Base-by-base conservation (phyloP, 2,329 filamentous ascomycete species). In the Botrytis deweyae region DNA sequence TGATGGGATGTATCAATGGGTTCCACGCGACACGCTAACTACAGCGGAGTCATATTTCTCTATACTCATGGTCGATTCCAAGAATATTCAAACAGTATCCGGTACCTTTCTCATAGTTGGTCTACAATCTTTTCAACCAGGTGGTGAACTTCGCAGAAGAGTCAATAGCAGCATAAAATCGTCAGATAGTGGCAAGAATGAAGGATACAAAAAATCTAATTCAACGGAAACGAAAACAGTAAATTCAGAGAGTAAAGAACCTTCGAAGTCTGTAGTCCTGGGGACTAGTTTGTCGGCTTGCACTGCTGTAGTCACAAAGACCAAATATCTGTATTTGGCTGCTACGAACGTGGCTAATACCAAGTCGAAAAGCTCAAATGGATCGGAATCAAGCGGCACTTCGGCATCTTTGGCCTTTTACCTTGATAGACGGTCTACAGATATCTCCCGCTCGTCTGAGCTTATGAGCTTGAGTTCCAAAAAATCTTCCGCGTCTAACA, bases 21-120 rank as follows among this genome's bases (percentile, higher is more conserved):
- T 40, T 38, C 69, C 44, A 29, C 29, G 36, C n/a, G 20, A 38
- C 18, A 52, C 20, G 12, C 6, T 40, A 9, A 16, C 14, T 29
- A 63, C 42, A 29, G 22, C n/a, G 8, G 58, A 52, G 5, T 38
- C 33, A 18, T 52, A 10, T 58, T 63, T 71, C 20, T 71, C 42
- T 12, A 52, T 71, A 44, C 29, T 71, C 2, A 49, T 71, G 69
- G 42, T 71, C 4, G 69, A 71, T 63, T 63, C 69, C 5, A 46
- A 33, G 0, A 29, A 49, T 22, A 33, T 44, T 3, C 20, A 38
- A 9, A 63, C 36, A 9, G 22, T 63, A 44, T 71, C 58, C 4
- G n/a, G 25, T 33, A 14, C 29, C 1, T 71, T 71, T 44, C 20
- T 58, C 16, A 38, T 71, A 10, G 58, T 63, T 40, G 58, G 69